Evolutionary conservation across 495 filamentous ascomycete species (phyloP), one percentile per base, ranked within the genome.

Genomic region (Penicillium lividum): DNA sequence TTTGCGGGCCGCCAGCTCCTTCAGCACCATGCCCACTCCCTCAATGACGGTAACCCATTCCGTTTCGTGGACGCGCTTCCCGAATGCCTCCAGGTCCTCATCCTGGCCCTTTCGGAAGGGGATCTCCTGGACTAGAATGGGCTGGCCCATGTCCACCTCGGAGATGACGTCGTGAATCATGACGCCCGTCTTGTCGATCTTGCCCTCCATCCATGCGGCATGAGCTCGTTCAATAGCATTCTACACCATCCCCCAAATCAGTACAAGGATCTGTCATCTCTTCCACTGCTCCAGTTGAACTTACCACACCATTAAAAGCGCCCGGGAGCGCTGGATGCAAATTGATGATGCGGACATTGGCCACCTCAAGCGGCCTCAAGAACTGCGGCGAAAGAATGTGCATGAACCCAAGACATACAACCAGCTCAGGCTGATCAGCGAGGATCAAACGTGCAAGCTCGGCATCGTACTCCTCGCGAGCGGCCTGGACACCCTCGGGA

Each of bases 151-250:
- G 73, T 96, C 93, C 42, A 96, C 91, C 64, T 93, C 86, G 40
- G 79, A 82, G 62, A 96, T 89, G 46, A 96, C 91, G 67, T 91
- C 86, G 73, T 96, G 92, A 3, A 95, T 85, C 92, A 98, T 97
- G n/a, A 94, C 86, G 1, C 92, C 92, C 2, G 92, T 97, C 69
- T 81, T 85, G 64, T 88, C 82, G 38, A 93, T 82, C 69, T 83
- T 84, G 7, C 88, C 89, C 25, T 82, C 82, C 67, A 86, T 64
- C 71, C 86, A 95, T 51, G 90, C 90, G 34, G 83, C 79, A 71
- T 87, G 89, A 22, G 92, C 92, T 16, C 91, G 80, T 56, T 86
- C 81, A 60, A 97, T 95, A 3, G 90, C 91, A 58, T 83, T 71
- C 69, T 80, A 58, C 4, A 60, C 45, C 16, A 34, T 56, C 34